These are phyloP conservation scores for Eruca vesicaria DNA, from an alignment of 441 rosid species.

Conservation along the genomic window DNA sequence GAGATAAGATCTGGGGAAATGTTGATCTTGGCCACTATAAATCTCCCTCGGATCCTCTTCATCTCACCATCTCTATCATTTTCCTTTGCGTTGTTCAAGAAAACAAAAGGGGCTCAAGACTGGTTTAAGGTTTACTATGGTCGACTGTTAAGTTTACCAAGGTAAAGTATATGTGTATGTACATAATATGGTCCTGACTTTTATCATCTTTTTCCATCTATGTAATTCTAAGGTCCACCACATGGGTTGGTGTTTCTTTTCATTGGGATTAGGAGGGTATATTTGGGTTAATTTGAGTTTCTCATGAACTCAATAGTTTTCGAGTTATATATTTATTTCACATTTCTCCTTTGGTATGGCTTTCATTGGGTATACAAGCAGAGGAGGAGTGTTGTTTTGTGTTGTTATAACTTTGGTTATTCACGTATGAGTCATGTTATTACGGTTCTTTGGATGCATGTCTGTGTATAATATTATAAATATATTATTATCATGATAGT, in stretches of 20 bases:
- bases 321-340: constrained; percentile 13
- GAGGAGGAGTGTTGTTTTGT: constrained; percentile 23
- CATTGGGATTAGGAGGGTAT: constrained; percentile 32
- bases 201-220: constrained; percentile 8
- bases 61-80: constrained; percentile 38
- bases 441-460: constrained; percentile 14
- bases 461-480: background rate
- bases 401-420: constrained; percentile 24
- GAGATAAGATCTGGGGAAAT: constrained; percentile 20
- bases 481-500: background rate
- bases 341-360: constrained; percentile 26
- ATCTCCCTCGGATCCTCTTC: constrained; percentile 44
- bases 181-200: constrained; percentile 36
- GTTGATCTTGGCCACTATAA: constrained; percentile 15
- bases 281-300: constrained; percentile 29
- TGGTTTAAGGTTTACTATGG: constrained; percentile 30
- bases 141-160: constrained; percentile 25
- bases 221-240: constrained; percentile 38
- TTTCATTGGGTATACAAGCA: constrained; percentile 35
- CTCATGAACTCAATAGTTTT: constrained; percentile 27
- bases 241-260: constrained; percentile 32
- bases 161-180: constrained; percentile 29
- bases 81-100: constrained; percentile 14
- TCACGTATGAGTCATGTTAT: constrained; percentile 31
- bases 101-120: constrained; percentile 19